Percentiles rank a stretch among this genome's conserved stretches.
phyloP scores from a whole-genome alignment of 2,329 filamentous ascomycete species.

The Myriosclerotinia duriaeana region DNA sequence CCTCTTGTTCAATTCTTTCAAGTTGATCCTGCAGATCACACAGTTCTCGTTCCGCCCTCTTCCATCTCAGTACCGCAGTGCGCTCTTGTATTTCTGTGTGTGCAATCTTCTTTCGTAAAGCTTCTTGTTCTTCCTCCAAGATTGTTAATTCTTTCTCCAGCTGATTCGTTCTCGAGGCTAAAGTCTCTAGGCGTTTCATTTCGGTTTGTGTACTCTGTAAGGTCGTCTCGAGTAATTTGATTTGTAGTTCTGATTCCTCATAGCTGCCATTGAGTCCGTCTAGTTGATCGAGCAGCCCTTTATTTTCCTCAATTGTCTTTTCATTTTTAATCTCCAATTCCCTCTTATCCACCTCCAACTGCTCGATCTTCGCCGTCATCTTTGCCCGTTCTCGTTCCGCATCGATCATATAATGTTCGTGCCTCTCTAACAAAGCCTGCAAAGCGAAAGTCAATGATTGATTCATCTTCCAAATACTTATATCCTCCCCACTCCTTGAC shows the following conservation, averaged over 20 bases:
- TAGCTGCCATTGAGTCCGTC: constrained; percentile 80
- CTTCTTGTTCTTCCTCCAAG: constrained; percentile 78
- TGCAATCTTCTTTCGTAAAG: constrained; percentile 66
- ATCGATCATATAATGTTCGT: constrained; percentile 92
- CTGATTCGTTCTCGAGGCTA: constrained; percentile 71
- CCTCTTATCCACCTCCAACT: constrained; percentile 64
- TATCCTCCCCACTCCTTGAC: background rate
- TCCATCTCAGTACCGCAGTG: constrained; percentile 79
- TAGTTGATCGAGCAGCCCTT: constrained; percentile 75
- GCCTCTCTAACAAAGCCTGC: constrained; percentile 85
- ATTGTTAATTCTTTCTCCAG: constrained; percentile 77
- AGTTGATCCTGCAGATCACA: constrained; percentile 80
- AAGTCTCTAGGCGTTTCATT: constrained; percentile 69
- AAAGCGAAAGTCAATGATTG: constrained; percentile 66
- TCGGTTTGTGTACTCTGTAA: constrained; percentile 76
- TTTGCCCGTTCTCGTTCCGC: constrained; percentile 74
- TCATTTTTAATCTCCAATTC: constrained; percentile 75
- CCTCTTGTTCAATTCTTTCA: constrained; percentile 83
- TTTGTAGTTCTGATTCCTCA: constrained; percentile 74
- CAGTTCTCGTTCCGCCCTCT: constrained; percentile 77
- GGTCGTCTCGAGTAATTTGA: constrained; percentile 73
- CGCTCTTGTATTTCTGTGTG: constrained; percentile 72
- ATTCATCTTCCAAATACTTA: constrained; percentile 29
- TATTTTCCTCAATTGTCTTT: constrained; percentile 78
- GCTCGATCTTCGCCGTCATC: constrained; percentile 27